Conservation (phyloP, 2,329 filamentous ascomycete genomes). For the Phaeosphaeriaceae sp. region DNA sequence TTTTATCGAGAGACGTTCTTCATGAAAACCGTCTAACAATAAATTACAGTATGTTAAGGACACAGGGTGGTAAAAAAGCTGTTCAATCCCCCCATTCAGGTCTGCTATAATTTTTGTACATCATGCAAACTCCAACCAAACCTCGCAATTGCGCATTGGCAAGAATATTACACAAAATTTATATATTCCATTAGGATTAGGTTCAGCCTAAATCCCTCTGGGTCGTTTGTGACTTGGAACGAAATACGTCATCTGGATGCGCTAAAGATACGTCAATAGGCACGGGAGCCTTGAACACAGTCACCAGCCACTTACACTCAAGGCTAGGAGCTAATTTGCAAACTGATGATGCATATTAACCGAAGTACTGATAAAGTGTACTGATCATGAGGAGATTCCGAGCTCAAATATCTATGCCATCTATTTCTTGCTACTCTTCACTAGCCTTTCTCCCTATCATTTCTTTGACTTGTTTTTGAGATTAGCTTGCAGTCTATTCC, state of each 20-base stretch:
- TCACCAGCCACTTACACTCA: conserved; percentile 6
- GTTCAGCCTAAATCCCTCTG: no score
- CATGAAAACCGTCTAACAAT: conserved; percentile 13
- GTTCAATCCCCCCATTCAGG: no score
- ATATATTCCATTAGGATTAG: no score
- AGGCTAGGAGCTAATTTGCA: not conserved
- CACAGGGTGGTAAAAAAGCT: no score
- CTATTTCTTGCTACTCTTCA: not conserved
- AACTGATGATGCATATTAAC: conserved; percentile 15
- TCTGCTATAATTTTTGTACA: no score
- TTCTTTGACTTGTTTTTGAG: not conserved
- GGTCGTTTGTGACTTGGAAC: no score
- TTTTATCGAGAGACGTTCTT: conserved; percentile 82
- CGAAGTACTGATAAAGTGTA: conserved; percentile 3
- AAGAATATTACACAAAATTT: no score
- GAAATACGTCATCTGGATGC: conserved; percentile 30
- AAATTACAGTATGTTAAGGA: no score
- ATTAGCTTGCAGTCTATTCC: no score
- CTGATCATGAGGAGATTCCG: conserved; percentile 1
- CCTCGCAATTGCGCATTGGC: no score
- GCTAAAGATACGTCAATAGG: conserved; percentile 20
- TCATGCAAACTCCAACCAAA: no score
- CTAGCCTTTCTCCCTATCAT: not conserved
- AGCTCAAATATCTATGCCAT: not conserved
- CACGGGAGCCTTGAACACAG: conserved; percentile 10